phyloP scores from a whole-genome alignment of 192 early-diverging fungal species.

The Rhizophlyctis rosea region DNA sequence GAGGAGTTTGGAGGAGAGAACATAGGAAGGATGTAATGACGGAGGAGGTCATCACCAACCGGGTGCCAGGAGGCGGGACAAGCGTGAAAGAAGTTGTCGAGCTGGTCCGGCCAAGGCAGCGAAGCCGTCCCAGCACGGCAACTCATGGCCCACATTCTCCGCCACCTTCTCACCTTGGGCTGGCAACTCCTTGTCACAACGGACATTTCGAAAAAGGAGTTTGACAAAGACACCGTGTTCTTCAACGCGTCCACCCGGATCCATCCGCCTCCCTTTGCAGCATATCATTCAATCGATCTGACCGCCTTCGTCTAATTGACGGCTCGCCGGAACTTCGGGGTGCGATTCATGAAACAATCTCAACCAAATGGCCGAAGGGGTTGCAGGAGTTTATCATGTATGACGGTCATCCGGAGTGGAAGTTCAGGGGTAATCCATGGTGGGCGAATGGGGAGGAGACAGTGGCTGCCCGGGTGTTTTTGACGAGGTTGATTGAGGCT shows the following conservation, averaged over 20 bases:
- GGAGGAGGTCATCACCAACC: too few species aligned
- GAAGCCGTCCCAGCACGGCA: conserved; percentile 2
- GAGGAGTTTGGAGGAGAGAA: too few species aligned
- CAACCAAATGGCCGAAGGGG: neutral
- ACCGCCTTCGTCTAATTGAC: conserved; percentile 13
- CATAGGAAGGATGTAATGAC: too few species aligned
- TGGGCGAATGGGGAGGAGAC: conserved; percentile 11
- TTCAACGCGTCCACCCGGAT: neutral
- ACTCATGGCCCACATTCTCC: conserved; percentile 7
- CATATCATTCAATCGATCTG: conserved; percentile 15
- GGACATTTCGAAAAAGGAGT: conserved; percentile 10
- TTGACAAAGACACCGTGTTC: conserved; percentile 12
- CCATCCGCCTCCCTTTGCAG: neutral
- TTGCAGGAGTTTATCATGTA: neutral
- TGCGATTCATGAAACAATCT: neutral
- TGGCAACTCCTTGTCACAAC: conserved; percentile 1
- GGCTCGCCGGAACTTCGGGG: neutral
- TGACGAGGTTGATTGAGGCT: conserved; percentile 3
- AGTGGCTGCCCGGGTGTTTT: neutral
- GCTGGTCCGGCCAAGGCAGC: conserved; percentile 10
- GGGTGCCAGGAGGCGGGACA: too few species aligned
- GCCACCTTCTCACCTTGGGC: conserved; percentile 7
- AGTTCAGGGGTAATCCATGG: conserved; percentile 15
- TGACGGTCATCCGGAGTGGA: conserved; percentile 4
- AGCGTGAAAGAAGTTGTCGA: too few species aligned